A percentile compares a stretch with the other conserved stretches of the same genome.
phyloP scores from a whole-genome alignment of 2,329 filamentous ascomycete species.

The Myriosclerotinia duriaeana region DNA sequence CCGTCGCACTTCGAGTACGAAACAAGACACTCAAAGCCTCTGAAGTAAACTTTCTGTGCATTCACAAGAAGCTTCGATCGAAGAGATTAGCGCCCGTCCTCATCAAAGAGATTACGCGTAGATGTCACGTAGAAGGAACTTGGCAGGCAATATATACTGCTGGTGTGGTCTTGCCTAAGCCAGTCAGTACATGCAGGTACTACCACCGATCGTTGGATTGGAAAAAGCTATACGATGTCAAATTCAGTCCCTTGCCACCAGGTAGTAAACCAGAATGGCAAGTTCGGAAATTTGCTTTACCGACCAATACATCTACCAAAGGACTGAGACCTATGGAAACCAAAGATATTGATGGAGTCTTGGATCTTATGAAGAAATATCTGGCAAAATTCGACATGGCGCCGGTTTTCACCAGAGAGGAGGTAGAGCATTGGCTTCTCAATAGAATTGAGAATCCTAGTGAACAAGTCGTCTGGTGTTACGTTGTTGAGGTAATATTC shows the following conservation, averaged over 20 bases:
- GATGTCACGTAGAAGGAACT: slow-evolving; percentile 81
- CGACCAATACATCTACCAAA: slow-evolving; percentile 67
- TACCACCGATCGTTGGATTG: slow-evolving; percentile 93
- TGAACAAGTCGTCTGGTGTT: slow-evolving; percentile 89
- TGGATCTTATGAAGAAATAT: slow-evolving; percentile 73
- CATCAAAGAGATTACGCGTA: slow-evolving; percentile 95
- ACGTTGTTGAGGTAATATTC: slow-evolving; percentile 72
- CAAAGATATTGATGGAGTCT: slow-evolving; percentile 75
- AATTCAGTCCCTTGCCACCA: slow-evolving; percentile 83
- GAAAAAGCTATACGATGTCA: slow-evolving; percentile 92
- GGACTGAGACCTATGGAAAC: slow-evolving; percentile 78
- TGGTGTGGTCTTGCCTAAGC: slow-evolving; percentile 85
- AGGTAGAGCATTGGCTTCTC: slow-evolving; percentile 85
- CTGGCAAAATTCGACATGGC: slow-evolving; percentile 78
- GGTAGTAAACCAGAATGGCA: slow-evolving; percentile 84
- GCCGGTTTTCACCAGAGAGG: slow-evolving; percentile 75
- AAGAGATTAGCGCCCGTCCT: slow-evolving; percentile 91
- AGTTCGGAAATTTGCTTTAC: slow-evolving; percentile 80
- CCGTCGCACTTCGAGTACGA: slow-evolving; percentile 78
- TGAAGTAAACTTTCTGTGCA: slow-evolving; percentile 97
- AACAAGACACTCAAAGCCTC: slow-evolving; percentile 72
- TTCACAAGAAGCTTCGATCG: slow-evolving; percentile 94
- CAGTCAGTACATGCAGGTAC: slow-evolving; percentile 90
- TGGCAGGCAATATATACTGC: slow-evolving; percentile 97
- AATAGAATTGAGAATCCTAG: slow-evolving; percentile 63